Conservation (phyloP, 306 rosid genomes). For the Casuarina glauca region DNA sequence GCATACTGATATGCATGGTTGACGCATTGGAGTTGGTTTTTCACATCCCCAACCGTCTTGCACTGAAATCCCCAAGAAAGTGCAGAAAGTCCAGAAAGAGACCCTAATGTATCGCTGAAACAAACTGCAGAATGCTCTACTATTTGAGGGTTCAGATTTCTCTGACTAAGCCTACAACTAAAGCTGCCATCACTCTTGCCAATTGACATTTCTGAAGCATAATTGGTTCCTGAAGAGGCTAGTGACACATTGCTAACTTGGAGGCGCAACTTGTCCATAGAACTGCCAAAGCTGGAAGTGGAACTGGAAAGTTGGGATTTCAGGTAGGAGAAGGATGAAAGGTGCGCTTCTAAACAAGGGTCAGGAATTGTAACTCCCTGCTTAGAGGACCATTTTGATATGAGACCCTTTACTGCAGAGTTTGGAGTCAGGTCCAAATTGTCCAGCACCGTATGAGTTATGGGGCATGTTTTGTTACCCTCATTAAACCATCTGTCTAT, state of each 20-base stretch:
- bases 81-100: conserved; percentile 14
- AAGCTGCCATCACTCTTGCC: background rate
- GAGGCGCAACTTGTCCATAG: conserved; percentile 16
- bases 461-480: conserved; percentile 33
- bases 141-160: conserved; percentile 1
- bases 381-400: conserved; percentile 28
- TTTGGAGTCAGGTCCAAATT: conserved; percentile 26
- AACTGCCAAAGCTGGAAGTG: conserved; percentile 22
- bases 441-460: conserved; percentile 22
- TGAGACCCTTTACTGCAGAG: conserved; percentile 27
- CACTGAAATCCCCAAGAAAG: conserved; percentile 36
- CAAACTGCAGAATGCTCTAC: background rate
- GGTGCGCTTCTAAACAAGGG: conserved; percentile 13
- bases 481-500: conserved; percentile 36
- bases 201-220: conserved; percentile 5
- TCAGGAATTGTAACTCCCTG: conserved; percentile 21
- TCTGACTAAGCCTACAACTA: conserved; percentile 7
- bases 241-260: conserved; percentile 29
- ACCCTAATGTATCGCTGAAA: background rate
- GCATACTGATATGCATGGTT: background rate
- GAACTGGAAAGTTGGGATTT: conserved; percentile 19
- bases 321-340: background rate
- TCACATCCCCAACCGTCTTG: conserved; percentile 25
- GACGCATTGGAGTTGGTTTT: conserved; percentile 6
- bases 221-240: conserved; percentile 10